phyloP scores from a whole-genome alignment of 306 rosid species.

The Glycyrrhiza uralensis region DNA sequence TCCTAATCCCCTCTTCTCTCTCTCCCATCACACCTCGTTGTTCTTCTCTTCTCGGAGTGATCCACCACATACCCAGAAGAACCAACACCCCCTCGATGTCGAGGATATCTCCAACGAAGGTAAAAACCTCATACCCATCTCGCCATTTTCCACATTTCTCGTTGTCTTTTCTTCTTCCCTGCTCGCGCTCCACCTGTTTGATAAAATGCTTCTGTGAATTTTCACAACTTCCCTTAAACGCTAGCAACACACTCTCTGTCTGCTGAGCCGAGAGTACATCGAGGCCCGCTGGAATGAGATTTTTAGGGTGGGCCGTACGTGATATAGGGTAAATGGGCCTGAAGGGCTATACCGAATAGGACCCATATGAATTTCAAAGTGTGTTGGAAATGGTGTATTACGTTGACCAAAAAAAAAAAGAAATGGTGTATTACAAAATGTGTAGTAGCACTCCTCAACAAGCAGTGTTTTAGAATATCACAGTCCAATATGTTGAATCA shows the following conservation, averaged over 20 bases:
- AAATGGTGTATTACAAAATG: too few relatives aligned
- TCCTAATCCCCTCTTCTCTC: constrained; percentile 18
- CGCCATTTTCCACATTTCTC: neutral
- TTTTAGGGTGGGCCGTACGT: too few relatives aligned
- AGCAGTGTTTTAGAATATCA: neutral
- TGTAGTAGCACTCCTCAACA: too few relatives aligned
- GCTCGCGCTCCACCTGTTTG: constrained; percentile 27
- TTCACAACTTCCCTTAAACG: neutral
- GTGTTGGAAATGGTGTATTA: too few relatives aligned
- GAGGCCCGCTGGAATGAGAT: too few relatives aligned
- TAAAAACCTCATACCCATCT: neutral
- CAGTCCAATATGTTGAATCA: neutral
- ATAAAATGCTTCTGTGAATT: constrained; percentile 21
- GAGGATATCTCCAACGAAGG: constrained; percentile 40
- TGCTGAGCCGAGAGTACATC: too few relatives aligned
- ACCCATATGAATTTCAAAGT: too few relatives aligned
- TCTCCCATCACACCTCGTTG: neutral
- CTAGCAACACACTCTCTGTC: too few relatives aligned
- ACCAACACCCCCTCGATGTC: constrained; percentile 6
- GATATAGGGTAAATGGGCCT: too few relatives aligned
- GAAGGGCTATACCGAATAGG: too few relatives aligned
- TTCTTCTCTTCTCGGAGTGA: constrained; percentile 20
- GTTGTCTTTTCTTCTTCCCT: neutral
- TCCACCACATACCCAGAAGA: neutral
- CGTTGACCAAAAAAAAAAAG: too few relatives aligned